phyloP scores from a whole-genome alignment of 1,284 basidiomycete genomes.

The Cryptococcus sp. region DNA sequence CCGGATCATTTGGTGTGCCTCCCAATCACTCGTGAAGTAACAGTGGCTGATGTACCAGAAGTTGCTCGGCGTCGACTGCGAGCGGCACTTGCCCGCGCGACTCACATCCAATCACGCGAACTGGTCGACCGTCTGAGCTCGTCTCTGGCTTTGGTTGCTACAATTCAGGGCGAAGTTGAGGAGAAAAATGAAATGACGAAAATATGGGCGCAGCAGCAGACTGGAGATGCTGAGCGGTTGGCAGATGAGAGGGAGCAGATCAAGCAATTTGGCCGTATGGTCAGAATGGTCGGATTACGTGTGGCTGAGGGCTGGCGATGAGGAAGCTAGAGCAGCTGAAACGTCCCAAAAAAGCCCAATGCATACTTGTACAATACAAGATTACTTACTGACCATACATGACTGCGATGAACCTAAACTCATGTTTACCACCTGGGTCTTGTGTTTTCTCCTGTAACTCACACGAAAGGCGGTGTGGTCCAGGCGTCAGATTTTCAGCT shows the following conservation, averaged over 20 bases:
- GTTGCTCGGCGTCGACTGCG: no score
- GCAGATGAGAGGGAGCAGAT: conserved; percentile 1
- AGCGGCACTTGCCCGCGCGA: conserved; percentile 12
- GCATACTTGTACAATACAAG: not conserved
- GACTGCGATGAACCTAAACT: conserved; percentile 21
- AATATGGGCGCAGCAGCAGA: conserved; percentile 11
- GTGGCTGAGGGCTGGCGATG: not conserved
- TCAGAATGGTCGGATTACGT: not conserved
- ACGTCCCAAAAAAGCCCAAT: not conserved
- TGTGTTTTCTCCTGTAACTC: conserved; percentile 25
- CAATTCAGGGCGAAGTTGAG: conserved; percentile 12
- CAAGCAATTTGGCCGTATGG: not conserved
- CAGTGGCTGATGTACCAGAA: no score
- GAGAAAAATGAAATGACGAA: conserved; percentile 36
- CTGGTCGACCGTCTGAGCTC: conserved; percentile 11
- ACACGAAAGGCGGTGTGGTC: conserved; percentile 32
- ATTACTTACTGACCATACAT: conserved; percentile 11
- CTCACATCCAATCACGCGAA: conserved; percentile 9
- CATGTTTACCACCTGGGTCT: conserved; percentile 22
- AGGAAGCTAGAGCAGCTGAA: not conserved
- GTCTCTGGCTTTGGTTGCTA: conserved; percentile 13
- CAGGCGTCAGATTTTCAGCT: conserved; percentile 23
- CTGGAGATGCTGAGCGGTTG: not conserved
- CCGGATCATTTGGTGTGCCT: no score
- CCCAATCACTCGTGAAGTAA: no score